These are phyloP conservation scores for Penicillium nordicum DNA, from an alignment of 2,329 filamentous ascomycete species.

Conservation along the genomic window DNA sequence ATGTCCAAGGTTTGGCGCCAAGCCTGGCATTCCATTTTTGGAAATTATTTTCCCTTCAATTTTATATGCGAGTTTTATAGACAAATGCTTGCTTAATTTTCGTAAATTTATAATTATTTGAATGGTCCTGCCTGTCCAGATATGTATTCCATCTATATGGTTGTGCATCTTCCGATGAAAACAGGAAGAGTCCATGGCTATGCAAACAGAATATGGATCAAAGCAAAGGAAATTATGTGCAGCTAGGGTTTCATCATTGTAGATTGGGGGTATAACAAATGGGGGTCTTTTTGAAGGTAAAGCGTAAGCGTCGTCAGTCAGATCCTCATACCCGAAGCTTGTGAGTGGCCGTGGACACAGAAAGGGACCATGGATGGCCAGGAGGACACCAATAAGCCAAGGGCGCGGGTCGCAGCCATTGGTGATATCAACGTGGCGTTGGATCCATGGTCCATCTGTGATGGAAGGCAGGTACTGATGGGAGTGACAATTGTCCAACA, in stretches of 20 bases:
- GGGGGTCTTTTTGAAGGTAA: constrained; percentile 15
- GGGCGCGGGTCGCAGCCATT: not conserved
- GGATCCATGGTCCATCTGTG: constrained; percentile 3
- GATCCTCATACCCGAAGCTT: constrained; percentile 12
- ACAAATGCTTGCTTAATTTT: not conserved
- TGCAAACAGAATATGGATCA: constrained; percentile 20
- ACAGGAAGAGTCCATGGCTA: constrained; percentile 14
- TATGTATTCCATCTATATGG: constrained; percentile 20
- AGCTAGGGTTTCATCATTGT: constrained; percentile 19
- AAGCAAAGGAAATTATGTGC: constrained; percentile 22
- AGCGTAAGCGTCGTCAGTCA: constrained; percentile 20
- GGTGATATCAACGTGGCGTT: not conserved
- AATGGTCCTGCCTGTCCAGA: not conserved
- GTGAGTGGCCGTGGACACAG: not conserved
- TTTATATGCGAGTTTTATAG: not conserved
- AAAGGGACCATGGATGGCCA: not conserved
- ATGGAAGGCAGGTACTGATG: not conserved
- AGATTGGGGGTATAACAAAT: constrained; percentile 25
- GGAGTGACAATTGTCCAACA: constrained; percentile 1
- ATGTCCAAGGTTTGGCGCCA: constrained; percentile 23
- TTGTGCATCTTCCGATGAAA: constrained; percentile 17
- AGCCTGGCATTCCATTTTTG: constrained; percentile 20
- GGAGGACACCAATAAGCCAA: not conserved
- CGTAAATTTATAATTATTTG: not conserved
- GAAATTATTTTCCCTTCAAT: constrained; percentile 12